These are phyloP conservation scores for Diatrype stigma DNA, from an alignment of 2,329 filamentous ascomycete species.

Conservation along the genomic window DNA sequence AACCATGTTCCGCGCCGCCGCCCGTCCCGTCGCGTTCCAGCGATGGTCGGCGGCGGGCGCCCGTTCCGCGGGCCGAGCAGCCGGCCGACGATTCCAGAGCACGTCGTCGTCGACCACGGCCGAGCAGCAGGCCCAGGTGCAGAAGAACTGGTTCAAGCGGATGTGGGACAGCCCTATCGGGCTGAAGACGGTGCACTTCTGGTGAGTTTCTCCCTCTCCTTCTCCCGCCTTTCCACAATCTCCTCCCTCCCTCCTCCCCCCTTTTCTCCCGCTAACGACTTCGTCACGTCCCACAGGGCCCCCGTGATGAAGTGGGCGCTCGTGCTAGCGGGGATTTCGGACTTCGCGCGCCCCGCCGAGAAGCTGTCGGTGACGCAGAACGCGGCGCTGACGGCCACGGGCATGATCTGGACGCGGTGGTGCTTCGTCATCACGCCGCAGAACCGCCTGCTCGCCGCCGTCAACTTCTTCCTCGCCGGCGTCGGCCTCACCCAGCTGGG, in stretches of 20 bases:
- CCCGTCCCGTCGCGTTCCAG: constrained; percentile 49
- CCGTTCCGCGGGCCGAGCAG: constrained; percentile 33
- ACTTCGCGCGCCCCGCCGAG: constrained; percentile 86
- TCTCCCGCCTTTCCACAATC: constrained; percentile 3
- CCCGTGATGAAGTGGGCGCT: constrained; percentile 98
- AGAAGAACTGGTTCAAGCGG: constrained; percentile 67
- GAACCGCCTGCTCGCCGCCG: constrained; percentile 90
- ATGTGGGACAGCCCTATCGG: constrained; percentile 81
- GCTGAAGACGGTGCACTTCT: constrained; percentile 96
- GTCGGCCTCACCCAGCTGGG: constrained; percentile 79
- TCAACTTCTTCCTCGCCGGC: constrained; percentile 95
- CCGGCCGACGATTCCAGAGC: constrained; percentile 66
- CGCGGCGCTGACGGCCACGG: constrained; percentile 81
- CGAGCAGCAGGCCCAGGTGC: constrained; percentile 38
- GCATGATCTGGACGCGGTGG: constrained; percentile 97
- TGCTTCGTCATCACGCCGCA: constrained; percentile 94
- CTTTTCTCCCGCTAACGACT: constrained; percentile 5
- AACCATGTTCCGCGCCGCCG: constrained; percentile 49
- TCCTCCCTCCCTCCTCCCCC: background rate
- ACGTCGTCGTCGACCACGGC: constrained; percentile 40
- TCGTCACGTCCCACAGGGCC: constrained; percentile 53
- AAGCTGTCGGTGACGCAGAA: constrained; percentile 94
- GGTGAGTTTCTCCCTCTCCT: constrained; percentile 50
- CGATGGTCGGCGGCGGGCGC: constrained; percentile 52
- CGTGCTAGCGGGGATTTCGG: constrained; percentile 86